A percentile compares a stretch with the other conserved stretches of the same genome.
phyloP scores from a whole-genome alignment of 2,329 filamentous ascomycete species.

The Alternaria ethzedia region DNA sequence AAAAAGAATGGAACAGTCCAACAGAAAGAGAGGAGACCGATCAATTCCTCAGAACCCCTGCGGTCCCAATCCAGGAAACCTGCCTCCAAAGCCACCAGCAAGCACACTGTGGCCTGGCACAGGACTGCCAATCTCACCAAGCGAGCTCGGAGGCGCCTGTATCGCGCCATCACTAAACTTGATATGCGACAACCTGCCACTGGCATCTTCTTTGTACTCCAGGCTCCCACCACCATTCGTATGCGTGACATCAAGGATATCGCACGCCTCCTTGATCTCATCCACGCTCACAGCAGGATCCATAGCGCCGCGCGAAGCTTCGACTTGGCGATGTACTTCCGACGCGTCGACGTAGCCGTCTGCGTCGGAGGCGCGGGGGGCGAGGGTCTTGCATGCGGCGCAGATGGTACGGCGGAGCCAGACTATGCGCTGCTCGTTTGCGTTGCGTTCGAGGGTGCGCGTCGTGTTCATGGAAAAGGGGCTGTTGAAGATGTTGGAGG shows the following conservation, averaged over 20 bases:
- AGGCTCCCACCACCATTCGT: constrained; percentile 90
- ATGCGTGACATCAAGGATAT: constrained; percentile 83
- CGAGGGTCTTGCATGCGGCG: constrained; percentile 74
- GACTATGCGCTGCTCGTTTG: constrained; percentile 37
- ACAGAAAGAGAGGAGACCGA: background rate
- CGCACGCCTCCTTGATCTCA: constrained; percentile 83
- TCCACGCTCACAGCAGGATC: constrained; percentile 63
- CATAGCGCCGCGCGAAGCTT: constrained; percentile 66
- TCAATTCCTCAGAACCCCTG: constrained; percentile 31
- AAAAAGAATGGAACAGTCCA: constrained; percentile 1
- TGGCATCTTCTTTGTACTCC: constrained; percentile 64
- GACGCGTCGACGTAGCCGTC: constrained; percentile 75
- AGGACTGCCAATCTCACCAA: constrained; percentile 57
- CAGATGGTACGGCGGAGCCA: constrained; percentile 67
- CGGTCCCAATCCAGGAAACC: constrained; percentile 43
- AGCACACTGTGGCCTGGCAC: constrained; percentile 52
- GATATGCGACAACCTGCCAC: constrained; percentile 48
- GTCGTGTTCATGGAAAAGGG: constrained; percentile 37
- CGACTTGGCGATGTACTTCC: constrained; percentile 68
- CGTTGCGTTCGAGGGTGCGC: constrained; percentile 35
- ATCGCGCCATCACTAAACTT: constrained; percentile 51
- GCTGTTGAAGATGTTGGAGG: constrained; percentile 39
- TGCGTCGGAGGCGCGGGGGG: constrained; percentile 51
- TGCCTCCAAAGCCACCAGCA: constrained; percentile 38
- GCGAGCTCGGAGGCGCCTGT: constrained; percentile 30